Base-by-base conservation (phyloP, 805 yeast genomes). In the Candida yuanshanica region DNA sequence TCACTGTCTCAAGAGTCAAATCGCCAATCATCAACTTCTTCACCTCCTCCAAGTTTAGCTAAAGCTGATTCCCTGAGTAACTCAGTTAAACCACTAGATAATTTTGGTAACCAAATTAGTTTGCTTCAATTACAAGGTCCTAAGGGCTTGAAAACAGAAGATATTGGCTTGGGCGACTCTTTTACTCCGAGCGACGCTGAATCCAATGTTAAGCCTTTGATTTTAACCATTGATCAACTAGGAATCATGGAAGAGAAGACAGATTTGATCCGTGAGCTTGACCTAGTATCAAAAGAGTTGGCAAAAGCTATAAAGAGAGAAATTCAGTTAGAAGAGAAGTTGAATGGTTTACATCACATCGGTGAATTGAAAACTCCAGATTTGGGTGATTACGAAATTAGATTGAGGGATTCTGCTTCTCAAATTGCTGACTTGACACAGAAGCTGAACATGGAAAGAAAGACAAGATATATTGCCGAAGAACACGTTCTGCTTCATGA, bases 231-330 rank as follows among this genome's bases (percentile, higher is more conserved):
- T 31, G 83, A 79, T 18, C 88, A 83, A 49, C 56, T 80, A 39
- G 79, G 80, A 2, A 64, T 83, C 7, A 67, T 83, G 64, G 74
- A 68, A 26, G 77, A 83, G 39, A 82, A 79, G 46, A 69, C 69
- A 37, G 74, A 71, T 20, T 59, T 84, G 31, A 66, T 82, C 50
- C 70, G 73, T 41, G 91, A 84, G 53, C 60, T 85, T 32, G 82
- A 80, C 44, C 53, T 83, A 20, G 81, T 85, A 1, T 80, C 90
- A 1, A 73, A 75, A 20, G 95, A 84, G 52, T 65, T 85, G 37
- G 90, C 89, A 0, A 76, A 76, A 20, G 79, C 90, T 0, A 81
- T 84, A 35, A 73, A 76, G 40, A 65, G 93, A 32, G 95, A 85
- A 56, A 65, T 83, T n/a, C 57, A 66, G 16, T 55, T 84, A 35